Conservation (phyloP, 2,329 filamentous ascomycete species). For the Ophiostoma montium region DNA sequence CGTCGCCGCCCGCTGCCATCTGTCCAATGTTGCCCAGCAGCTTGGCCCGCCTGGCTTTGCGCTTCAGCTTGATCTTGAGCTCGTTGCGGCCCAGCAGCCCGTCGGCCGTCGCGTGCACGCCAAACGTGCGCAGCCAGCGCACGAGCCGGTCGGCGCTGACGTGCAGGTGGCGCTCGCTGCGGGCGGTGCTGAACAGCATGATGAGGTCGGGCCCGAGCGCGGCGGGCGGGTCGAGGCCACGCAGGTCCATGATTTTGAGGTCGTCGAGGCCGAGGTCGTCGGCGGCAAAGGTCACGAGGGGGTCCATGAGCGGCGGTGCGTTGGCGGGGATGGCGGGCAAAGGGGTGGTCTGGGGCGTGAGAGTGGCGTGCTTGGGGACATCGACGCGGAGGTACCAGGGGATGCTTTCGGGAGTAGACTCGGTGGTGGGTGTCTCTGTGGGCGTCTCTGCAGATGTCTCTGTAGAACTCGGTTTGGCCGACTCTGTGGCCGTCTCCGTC, state of each 20-base stretch:
- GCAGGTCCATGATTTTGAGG: slow-evolving; percentile 67
- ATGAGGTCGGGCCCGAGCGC: slow-evolving; percentile 78
- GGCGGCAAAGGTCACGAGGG: slow-evolving; percentile 64
- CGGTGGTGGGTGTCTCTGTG: background rate
- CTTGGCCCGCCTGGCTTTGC: slow-evolving; percentile 69
- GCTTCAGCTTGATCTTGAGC: slow-evolving; percentile 70
- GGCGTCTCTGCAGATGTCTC: background rate
- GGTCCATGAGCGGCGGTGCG: slow-evolving; percentile 55
- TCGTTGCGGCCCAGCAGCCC: slow-evolving; percentile 83
- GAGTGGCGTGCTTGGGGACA: slow-evolving; percentile 35
- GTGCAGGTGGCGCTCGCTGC: slow-evolving; percentile 86
- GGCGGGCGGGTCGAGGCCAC: slow-evolving; percentile 69
- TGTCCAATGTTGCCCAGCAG: slow-evolving; percentile 54
- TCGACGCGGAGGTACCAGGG: slow-evolving; percentile 78
- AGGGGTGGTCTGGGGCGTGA: slow-evolving; percentile 29
- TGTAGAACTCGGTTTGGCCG: background rate
- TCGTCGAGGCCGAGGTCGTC: slow-evolving; percentile 79
- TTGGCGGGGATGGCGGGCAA: slow-evolving; percentile 46
- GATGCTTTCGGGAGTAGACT: background rate
- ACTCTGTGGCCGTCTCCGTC: background rate
- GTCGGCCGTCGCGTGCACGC: slow-evolving; percentile 65
- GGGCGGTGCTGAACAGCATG: slow-evolving; percentile 84
- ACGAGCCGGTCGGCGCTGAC: slow-evolving; percentile 82
- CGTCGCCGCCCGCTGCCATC: slow-evolving; percentile 17
- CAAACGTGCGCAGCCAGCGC: slow-evolving; percentile 66